Base-by-base conservation (phyloP, 768 basidiomycete genomes). In the Tricholoma sp. region DNA sequence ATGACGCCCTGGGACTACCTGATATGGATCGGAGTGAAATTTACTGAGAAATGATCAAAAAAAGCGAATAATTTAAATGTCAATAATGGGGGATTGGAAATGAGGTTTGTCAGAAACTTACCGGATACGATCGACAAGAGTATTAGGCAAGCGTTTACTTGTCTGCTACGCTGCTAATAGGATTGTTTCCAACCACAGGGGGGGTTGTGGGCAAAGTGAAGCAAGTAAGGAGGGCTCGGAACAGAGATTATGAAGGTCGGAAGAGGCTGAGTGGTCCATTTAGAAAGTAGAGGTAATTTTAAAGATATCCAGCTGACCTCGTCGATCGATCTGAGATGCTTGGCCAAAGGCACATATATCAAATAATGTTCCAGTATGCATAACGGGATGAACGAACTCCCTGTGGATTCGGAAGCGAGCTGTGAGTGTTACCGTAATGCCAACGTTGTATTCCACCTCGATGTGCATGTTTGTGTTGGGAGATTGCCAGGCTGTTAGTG, bases 71-170 rank as follows among this genome's bases (percentile, higher is more conserved):
- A 57, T 57, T 54, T 58, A 35, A 3, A 31, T 37, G 54, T 59
- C 57, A 59, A 59, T 59, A 59, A 58, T 50, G 55, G 52, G 55
- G 58, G 29, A 56, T 59, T 61, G 35, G 51, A 59, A 56, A 59
- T 59, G 31, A 34, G 24, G 56, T 51, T 61, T 63, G 56, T 59
- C 56, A 57, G 61, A 64, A n/a, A 66, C 59, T 56, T 55, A 58
- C 63, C 62, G 67, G 68, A 52, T 64, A 37, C 65, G 68, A 69
- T 69, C 66, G 68, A 66, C 63, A 56, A 58, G 45, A 54, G 49
- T 56, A n/a, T n/a, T n/a, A 47, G 52, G 57, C 32, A 34, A 21
- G 16, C 6, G 31, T 32, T 31, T 24, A 41, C 32, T 6, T 18
- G 12, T 5, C 14, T 21, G 22, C 14, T n/a, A 41, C 11, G 21